phyloP scores from a whole-genome alignment of 208 protist genomes.

The Leptomonas pyrrhocoris region DNA sequence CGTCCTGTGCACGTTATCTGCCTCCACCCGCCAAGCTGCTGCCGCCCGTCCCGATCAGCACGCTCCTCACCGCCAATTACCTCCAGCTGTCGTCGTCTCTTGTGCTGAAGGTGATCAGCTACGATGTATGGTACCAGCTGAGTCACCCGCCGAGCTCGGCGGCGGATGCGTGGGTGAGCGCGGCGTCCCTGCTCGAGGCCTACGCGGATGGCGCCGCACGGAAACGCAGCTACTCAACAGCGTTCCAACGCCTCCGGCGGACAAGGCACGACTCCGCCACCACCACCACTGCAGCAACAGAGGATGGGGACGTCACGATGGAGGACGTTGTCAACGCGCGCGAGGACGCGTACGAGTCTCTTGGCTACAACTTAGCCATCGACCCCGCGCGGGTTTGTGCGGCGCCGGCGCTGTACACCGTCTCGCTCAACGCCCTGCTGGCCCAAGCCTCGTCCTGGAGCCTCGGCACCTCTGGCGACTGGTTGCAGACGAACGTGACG shows the following conservation, averaged over 20 bases:
- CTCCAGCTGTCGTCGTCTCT: slow-evolving; percentile 31
- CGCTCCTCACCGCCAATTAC: slow-evolving; percentile 21
- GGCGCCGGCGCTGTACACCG: slow-evolving; percentile 46
- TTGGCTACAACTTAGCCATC: slow-evolving; percentile 20
- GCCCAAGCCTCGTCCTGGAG: slow-evolving; percentile 19
- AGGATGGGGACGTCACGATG: background rate
- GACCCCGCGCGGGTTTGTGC: slow-evolving; percentile 40
- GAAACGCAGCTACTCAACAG: too few species aligned
- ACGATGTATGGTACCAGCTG: slow-evolving; percentile 47
- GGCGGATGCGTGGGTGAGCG: background rate
- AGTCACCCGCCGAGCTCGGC: background rate
- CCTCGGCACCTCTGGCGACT: slow-evolving; percentile 18
- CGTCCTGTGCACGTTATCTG: slow-evolving; percentile 20
- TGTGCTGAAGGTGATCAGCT: slow-evolving; percentile 56
- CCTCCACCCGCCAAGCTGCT: slow-evolving; percentile 4
- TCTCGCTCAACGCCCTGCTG: slow-evolving; percentile 38
- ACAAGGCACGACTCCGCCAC: background rate
- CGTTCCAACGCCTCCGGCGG: background rate
- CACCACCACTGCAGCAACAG: background rate
- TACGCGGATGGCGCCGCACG: too few species aligned
- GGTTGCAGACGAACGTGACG: slow-evolving; percentile 18
- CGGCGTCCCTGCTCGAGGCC: too few species aligned
- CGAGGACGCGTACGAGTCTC: background rate
- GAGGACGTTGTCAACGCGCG: background rate
- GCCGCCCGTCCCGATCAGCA: background rate